Evolutionary conservation across 2,329 filamentous ascomycete genomes (phyloP).

Genomic region (Ustulina deusta): DNA sequence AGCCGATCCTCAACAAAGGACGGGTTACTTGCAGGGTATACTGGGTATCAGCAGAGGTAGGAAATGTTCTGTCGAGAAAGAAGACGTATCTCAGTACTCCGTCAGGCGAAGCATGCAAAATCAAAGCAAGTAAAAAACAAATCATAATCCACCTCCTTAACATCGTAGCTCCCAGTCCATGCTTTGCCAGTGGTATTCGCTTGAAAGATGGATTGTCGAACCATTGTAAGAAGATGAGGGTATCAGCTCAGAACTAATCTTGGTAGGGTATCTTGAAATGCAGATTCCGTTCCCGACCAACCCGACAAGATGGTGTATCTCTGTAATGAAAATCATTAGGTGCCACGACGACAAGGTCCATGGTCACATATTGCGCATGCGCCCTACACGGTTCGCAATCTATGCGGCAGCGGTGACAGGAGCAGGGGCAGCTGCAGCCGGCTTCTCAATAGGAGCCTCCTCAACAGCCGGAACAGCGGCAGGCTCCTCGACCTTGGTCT

Average conservation of each 20-base stretch:
- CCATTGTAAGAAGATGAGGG: conserved; percentile 48
- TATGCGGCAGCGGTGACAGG: conserved; percentile 53
- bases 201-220: conserved; percentile 42
- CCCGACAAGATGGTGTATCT: conserved; percentile 50
- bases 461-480: conserved; percentile 38
- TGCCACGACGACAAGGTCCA: conserved; percentile 36
- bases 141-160: conserved; percentile 47
- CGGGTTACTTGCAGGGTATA: conserved; percentile 52
- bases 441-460: conserved; percentile 47
- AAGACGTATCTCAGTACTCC: conserved; percentile 48
- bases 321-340: conserved; percentile 49
- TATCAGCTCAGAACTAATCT: conserved; percentile 54
- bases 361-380: conserved; percentile 35
- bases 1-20: conserved; percentile 42
- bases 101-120: conserved; percentile 52
- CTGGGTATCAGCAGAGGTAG: conserved; percentile 54
- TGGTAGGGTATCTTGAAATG: conserved; percentile 55
- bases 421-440: conserved; percentile 45
- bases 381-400: conserved; percentile 43
- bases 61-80: conserved; percentile 48
- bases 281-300: conserved; percentile 54
- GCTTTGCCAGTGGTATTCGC: conserved; percentile 40
- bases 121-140: conserved; percentile 49
- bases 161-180: conserved; percentile 44
- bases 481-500: conserved; percentile 36